Base-by-base conservation (phyloP, 2,329 filamentous ascomycete species). In the Alternaria ventricosa region DNA sequence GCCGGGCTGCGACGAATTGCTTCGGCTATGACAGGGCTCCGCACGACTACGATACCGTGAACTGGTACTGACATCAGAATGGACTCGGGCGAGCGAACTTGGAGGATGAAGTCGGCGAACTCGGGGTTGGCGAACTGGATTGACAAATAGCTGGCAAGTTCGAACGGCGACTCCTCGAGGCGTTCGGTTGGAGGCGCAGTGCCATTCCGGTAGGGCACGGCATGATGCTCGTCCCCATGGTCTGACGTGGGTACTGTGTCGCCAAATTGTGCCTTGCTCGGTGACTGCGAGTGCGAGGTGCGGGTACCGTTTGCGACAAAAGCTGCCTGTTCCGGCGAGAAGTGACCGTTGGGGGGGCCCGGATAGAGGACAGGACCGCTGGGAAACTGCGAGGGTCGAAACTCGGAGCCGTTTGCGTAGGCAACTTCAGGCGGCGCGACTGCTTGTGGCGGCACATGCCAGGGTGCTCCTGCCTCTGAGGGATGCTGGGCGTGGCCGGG, bases 101-200 rank as follows among this genome's bases (percentile, higher is more conserved):
- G 76, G 10, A 81, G 69, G 27, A 79, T 63, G 55, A 73, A 77
- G 49, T 81, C 79, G 30, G 78, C 76, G 54, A 78, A 79, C 23
- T 79, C 74, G 13, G 71, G 74, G 45, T 75, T 78, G 22, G 73
- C 76, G 54, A 80, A 79, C 30, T 78, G 73, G 4, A 73, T 66
- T 10, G 70, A 73, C 8, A 81, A 54, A 49, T 80, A 80, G 4
- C 71, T 67, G 6, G 71, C 74, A n/a, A 79, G 71, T 54, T 75
- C 75, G 25, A 76, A 74, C 3, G 71, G 66, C 5, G 70, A 71
- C 23, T 75, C 68, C 15, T 71, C 70, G n/a, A 73, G 63, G 23
- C 70, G 69, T 25, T 71, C 66, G 20, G 63, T 63, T 1, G 60
- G 65, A 22, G 60, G 45, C 2, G 57, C 46, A 28, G 22, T 47